Evolutionary conservation across 228 moss, liverwort and hornwort genomes (phyloP), one percentile per base, ranked within the genome.

Genomic region (Sphagnum magellanicum): DNA sequence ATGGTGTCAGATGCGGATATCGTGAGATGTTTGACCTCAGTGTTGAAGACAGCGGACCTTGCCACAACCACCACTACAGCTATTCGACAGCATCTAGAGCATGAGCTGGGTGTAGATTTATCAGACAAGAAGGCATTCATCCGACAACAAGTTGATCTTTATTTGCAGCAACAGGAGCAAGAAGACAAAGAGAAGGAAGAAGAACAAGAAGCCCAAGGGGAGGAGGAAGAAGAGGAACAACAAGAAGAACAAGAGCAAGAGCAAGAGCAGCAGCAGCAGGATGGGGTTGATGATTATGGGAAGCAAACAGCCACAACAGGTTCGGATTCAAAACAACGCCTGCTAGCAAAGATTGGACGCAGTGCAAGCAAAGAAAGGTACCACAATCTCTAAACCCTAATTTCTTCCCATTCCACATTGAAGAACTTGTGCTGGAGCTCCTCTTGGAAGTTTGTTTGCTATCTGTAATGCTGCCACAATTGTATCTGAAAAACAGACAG

Each of bases 1-100:
- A 96, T 92, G 92, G 95, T 96, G 77, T 89, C 92, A 58, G 89
- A 96, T 66, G 84, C 74, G 61, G 95, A 92, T 48, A 86, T 96
- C 68, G 91, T 89, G 74, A 79, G 92, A 81, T 86, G 86, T 58
- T 79, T 96, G 9, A 75, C 86, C 65, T 78, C 75, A 17, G 80
- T 96, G 47, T 76, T 96, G 66, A 75, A 74, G 72, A 83, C 79
- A 50, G 86, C 92, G 53, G 96, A 96, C 77, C 84, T 89, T 66
- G 79, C 76, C 53, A 83, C 88, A 6, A 85, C 91, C 3, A 96
- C 92, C 4, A 83, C 84, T 5, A 78, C 83, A 3, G 84, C 84
- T 46, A 92, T 96, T 68, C 87, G 96, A 71, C 81, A 84, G 76
- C 92, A 87, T 79, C 78, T 96, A 72, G 85, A 96, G 83, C 76